Evolutionary conservation across 1,284 basidiomycete genomes (phyloP).

Genomic region (Sutorius eximius): DNA sequence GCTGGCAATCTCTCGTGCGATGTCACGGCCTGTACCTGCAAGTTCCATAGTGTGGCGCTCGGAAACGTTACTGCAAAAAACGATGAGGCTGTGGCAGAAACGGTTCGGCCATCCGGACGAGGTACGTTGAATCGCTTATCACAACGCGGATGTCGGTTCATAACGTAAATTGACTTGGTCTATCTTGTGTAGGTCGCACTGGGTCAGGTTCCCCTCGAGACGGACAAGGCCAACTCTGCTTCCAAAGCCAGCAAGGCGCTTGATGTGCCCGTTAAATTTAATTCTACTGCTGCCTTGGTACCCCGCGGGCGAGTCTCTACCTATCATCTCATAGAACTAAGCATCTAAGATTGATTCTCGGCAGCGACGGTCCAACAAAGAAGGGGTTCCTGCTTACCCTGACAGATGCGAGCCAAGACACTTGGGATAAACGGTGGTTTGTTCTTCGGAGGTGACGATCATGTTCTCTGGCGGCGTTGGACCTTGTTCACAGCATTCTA

Average conservation of each 20-base stretch:
- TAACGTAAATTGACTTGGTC: background rate
- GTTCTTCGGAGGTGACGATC: slow-evolving; percentile 75
- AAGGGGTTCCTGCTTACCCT: slow-evolving; percentile 81
- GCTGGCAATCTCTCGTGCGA: slow-evolving; percentile 52
- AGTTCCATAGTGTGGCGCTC: slow-evolving; percentile 63
- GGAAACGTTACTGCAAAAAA: slow-evolving; percentile 62
- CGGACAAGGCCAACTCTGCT: slow-evolving; percentile 39
- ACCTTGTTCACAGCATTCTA: slow-evolving; percentile 30
- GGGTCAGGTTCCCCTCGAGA: slow-evolving; percentile 64
- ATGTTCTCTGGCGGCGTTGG: background rate
- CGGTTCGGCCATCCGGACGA: slow-evolving; percentile 74
- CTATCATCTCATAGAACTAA: slow-evolving; percentile 2
- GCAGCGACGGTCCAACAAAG: slow-evolving; percentile 80
- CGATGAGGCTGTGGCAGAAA: slow-evolving; percentile 79
- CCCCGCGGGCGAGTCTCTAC: slow-evolving; percentile 58
- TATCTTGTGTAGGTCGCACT: slow-evolving; percentile 60
- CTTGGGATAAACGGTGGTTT: slow-evolving; percentile 86
- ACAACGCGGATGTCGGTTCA: background rate
- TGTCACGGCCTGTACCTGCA: slow-evolving; percentile 45
- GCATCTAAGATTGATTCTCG: background rate
- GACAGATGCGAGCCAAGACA: slow-evolving; percentile 73
- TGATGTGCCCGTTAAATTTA: slow-evolving; percentile 62
- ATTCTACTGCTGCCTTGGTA: slow-evolving; percentile 70
- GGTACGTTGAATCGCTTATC: slow-evolving; percentile 44
- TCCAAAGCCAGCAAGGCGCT: slow-evolving; percentile 33